Evolutionary conservation across 108 stramenopile genomes (phyloP).

Genomic region (Licmophora abbreviata): DNA sequence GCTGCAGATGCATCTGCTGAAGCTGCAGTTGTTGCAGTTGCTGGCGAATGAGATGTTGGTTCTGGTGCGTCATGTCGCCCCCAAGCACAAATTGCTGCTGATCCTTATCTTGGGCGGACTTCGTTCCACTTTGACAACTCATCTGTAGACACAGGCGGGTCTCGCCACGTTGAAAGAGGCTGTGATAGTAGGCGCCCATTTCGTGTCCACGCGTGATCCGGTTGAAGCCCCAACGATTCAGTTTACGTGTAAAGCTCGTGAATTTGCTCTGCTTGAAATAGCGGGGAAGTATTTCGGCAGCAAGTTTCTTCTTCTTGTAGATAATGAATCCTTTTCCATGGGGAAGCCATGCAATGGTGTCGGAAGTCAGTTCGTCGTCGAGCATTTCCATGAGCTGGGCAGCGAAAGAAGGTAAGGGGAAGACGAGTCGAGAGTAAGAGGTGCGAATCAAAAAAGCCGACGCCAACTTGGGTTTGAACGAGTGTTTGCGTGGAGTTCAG

Average conservation of each 20-base stretch:
- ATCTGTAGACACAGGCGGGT: conserved; percentile 38
- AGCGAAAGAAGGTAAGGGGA: neutral
- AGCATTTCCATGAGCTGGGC: conserved; percentile 23
- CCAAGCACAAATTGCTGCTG: neutral
- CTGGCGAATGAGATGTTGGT: neutral
- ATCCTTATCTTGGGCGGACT: neutral
- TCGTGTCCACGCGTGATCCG: conserved; percentile 51
- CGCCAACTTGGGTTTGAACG: neutral
- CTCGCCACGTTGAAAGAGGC: conserved; percentile 31
- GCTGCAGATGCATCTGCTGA: neutral
- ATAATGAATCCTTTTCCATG: conserved; percentile 25
- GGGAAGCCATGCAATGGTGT: conserved; percentile 23
- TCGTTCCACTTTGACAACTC: conserved; percentile 33
- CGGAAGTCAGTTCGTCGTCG: conserved; percentile 2
- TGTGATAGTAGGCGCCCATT: conserved; percentile 58
- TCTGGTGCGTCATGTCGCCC: neutral
- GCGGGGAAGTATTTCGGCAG: conserved; percentile 10
- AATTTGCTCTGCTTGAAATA: conserved; percentile 34
- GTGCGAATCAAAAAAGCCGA: neutral
- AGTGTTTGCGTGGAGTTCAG: too few relatives aligned
- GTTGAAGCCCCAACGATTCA: conserved; percentile 50
- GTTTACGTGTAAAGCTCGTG: conserved; percentile 28
- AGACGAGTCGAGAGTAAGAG: neutral
- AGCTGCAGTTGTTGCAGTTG: conserved; percentile 5
- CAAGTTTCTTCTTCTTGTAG: conserved; percentile 14